These are phyloP conservation scores for Boletus rubescentipes DNA, from an alignment of 768 basidiomycete genomes.

Conservation along the genomic window DNA sequence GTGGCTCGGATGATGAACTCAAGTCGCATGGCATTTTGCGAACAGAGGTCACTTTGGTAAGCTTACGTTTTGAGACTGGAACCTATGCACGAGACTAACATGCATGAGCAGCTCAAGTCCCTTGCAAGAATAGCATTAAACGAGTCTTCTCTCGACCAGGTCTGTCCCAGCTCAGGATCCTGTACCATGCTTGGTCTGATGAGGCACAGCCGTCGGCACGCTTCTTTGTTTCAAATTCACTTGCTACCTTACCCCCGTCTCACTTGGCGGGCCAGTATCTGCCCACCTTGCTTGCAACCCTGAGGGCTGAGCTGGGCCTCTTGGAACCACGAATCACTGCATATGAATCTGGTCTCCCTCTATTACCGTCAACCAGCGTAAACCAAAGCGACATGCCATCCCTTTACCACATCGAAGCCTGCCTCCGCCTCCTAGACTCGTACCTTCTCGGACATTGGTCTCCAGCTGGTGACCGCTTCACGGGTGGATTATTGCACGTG, in stretches of 20 bases:
- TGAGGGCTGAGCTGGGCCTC: conserved; percentile 39
- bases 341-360: conserved; percentile 40
- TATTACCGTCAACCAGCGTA: conserved; percentile 32
- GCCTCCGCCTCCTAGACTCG: conserved; percentile 60
- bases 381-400: conserved; percentile 31
- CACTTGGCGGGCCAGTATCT: conserved; percentile 36
- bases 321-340: conserved; percentile 39
- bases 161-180: conserved; percentile 4
- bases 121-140: conserved; percentile 37
- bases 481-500: conserved; percentile 7
- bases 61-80: conserved; percentile 20
- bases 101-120: conserved; percentile 31
- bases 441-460: conserved; percentile 63
- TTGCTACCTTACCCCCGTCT: conserved; percentile 49
- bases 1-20: conserved; percentile 41
- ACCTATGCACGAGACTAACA: conserved; percentile 6
- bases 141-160: conserved; percentile 28
- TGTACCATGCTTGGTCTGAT: conserved; percentile 5
- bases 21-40: conserved; percentile 54
- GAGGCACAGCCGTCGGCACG: conserved; percentile 48
- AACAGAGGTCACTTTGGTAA: conserved; percentile 56
- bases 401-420: conserved; percentile 50
- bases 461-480: conserved; percentile 15
- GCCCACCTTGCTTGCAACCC: conserved; percentile 30
- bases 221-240: conserved; percentile 50